phyloP scores from a whole-genome alignment of 495 filamentous ascomycete species.

The Jackrogersella multiformis region DNA sequence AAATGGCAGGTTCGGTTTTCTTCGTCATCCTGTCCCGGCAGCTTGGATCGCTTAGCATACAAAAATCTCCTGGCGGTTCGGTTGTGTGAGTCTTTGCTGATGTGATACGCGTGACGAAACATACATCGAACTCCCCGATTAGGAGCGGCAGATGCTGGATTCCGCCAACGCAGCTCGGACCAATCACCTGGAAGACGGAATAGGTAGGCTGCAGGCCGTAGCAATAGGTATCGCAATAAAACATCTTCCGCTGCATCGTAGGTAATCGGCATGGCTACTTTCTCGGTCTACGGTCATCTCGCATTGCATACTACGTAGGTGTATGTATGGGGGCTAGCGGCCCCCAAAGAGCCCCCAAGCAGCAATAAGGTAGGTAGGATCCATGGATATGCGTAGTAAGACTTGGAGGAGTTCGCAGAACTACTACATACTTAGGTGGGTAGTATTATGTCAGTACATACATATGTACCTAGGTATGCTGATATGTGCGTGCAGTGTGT shows the following conservation, averaged over 20 bases:
- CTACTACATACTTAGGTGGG: background rate
- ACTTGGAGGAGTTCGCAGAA: constrained; percentile 1
- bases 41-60: constrained; percentile 24
- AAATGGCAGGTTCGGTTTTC: background rate
- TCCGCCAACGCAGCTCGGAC: background rate
- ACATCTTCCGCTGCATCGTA: background rate
- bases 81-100: constrained; percentile 2
- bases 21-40: constrained; percentile 28
- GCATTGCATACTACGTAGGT: constrained; percentile 18
- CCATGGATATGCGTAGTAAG: constrained; percentile 27
- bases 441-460: too few relatives aligned
- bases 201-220: too few relatives aligned
- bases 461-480: background rate
- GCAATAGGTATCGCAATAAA: background rate
- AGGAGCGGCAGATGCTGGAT: constrained; percentile 5
- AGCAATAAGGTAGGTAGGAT: too few relatives aligned
- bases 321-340: constrained; percentile 1
- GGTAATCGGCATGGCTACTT: constrained; percentile 17
- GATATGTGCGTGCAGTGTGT: background rate
- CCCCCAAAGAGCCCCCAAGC: constrained; percentile 14
- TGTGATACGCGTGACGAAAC: constrained; percentile 34
- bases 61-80: constrained; percentile 28
- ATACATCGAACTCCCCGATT: background rate
- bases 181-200: constrained; percentile 3
- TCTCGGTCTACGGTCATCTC: constrained; percentile 3